Conservation (phyloP, 2,329 filamentous ascomycete genomes). For the Phialophora macrospora region DNA sequence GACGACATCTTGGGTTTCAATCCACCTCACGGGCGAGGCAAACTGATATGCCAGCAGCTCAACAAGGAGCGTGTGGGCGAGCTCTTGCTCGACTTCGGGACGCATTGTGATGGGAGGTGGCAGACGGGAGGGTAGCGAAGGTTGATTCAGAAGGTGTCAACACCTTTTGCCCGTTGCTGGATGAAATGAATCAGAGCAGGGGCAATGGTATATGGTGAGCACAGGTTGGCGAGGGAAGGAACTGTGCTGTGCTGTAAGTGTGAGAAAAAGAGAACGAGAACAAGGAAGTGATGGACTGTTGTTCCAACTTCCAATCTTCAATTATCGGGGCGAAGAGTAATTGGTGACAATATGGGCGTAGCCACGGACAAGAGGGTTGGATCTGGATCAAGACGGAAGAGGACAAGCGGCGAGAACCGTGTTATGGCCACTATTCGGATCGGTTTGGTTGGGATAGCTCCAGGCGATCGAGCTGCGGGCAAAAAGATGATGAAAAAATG, state of each 20-base stretch:
- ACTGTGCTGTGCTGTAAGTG: constrained; percentile 22
- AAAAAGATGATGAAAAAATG: constrained; percentile 13
- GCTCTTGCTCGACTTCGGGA: constrained; percentile 98
- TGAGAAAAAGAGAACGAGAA: constrained; percentile 10
- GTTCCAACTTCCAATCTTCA: constrained; percentile 13
- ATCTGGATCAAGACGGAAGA: constrained; percentile 21
- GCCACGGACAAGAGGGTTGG: constrained; percentile 35
- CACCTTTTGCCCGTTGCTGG: constrained; percentile 31
- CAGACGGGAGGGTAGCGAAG: neutral
- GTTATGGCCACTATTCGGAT: constrained; percentile 21
- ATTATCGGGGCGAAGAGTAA: constrained; percentile 29
- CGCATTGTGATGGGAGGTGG: constrained; percentile 69
- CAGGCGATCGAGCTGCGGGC: constrained; percentile 6
- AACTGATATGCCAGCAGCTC: constrained; percentile 99
- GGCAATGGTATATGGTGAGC: constrained; percentile 22
- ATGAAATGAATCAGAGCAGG: constrained; percentile 42
- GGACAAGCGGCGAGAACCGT: constrained; percentile 25
- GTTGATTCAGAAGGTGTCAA: neutral
- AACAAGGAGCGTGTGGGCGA: constrained; percentile 95
- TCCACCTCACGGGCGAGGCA: constrained; percentile 98
- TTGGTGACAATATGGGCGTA: constrained; percentile 14
- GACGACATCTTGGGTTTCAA: constrained; percentile 99
- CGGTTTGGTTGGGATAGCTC: constrained; percentile 20
- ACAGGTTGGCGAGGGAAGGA: constrained; percentile 27
- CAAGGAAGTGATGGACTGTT: constrained; percentile 19